These are phyloP conservation scores for Yamadazyma insecticola DNA, from an alignment of 805 yeast genomes.

Conservation along the genomic window DNA sequence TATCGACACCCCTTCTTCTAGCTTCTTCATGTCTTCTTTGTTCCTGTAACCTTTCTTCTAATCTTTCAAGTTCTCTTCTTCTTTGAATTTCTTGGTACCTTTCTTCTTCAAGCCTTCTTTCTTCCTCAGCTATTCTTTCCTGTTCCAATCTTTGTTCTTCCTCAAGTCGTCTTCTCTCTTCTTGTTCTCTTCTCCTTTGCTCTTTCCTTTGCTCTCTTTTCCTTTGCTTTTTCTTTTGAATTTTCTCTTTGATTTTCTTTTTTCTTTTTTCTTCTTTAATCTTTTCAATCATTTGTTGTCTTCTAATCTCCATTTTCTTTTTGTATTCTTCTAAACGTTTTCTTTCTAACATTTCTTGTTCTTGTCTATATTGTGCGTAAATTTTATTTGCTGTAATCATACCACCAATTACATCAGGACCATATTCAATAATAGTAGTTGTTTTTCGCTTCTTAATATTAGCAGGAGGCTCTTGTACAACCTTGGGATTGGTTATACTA, in stretches of 20 bases:
- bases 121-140: conserved; percentile 3
- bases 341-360: background rate
- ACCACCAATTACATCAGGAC: background rate
- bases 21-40: background rate
- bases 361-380: background rate
- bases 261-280: conserved; percentile 3
- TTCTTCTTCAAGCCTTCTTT: conserved; percentile 4
- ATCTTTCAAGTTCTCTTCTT: conserved; percentile 2
- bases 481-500: conserved; percentile 10
- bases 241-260: background rate
- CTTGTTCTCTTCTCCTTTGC: conserved; percentile 3
- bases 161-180: conserved; percentile 11
- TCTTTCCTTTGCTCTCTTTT: background rate
- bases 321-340: conserved; percentile 1
- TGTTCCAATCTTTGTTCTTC: conserved; percentile 7
- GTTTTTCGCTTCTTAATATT: background rate
- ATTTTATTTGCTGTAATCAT: background rate
- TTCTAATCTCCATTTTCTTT: conserved; percentile 1
- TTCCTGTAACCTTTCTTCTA: conserved; percentile 4
- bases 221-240: background rate
- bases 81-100: conserved; percentile 2
- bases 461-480: background rate
- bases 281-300: conserved; percentile 1
- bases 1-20: background rate
- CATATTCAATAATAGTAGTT: background rate